Evolutionary conservation across 225 moss, liverwort and hornwort genomes (phyloP).

Genomic region (Anthoceros angustus): DNA sequence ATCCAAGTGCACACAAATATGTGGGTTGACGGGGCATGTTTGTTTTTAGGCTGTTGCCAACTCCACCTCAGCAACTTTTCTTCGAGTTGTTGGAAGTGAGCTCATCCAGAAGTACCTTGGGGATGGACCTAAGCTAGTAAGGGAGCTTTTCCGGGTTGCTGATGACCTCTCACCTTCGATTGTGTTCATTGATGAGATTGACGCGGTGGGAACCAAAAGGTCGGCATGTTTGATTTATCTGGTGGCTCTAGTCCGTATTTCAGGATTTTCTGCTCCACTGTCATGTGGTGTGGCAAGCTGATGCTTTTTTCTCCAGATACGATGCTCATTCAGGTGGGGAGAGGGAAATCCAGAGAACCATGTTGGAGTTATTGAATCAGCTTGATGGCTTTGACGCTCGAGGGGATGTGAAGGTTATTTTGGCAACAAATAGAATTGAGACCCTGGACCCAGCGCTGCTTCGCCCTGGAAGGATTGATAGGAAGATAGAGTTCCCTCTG

Average conservation of each 20-base stretch:
- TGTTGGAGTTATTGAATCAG: slow-evolving; percentile 95
- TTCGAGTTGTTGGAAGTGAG: slow-evolving; percentile 98
- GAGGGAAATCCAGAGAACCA: slow-evolving; percentile 93
- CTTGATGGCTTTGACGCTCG: slow-evolving; percentile 66
- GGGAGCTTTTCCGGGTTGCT: slow-evolving; percentile 80
- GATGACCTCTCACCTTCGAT: slow-evolving; percentile 93
- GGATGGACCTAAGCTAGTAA: slow-evolving; percentile 89
- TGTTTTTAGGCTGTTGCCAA: slow-evolving; percentile 70
- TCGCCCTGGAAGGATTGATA: slow-evolving; percentile 84
- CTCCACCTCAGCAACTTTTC: slow-evolving; percentile 90
- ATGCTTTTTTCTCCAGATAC: neutral
- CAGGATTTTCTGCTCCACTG: neutral
- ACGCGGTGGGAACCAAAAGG: slow-evolving; percentile 95
- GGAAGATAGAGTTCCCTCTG: slow-evolving; percentile 96
- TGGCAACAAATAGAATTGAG: slow-evolving; percentile 95
- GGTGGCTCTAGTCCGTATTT: neutral
- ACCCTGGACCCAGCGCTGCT: slow-evolving; percentile 86
- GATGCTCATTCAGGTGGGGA: slow-evolving; percentile 81
- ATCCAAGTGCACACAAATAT: too few species aligned
- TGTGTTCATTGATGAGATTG: slow-evolving; percentile 74
- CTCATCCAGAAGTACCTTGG: slow-evolving; percentile 97
- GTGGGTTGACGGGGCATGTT: neutral
- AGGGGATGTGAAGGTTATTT: slow-evolving; percentile 44
- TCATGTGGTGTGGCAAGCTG: neutral
- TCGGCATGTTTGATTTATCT: slow-evolving; percentile 6